phyloP scores from a whole-genome alignment of 805 yeast species.

The Myxozyma sirexii region DNA sequence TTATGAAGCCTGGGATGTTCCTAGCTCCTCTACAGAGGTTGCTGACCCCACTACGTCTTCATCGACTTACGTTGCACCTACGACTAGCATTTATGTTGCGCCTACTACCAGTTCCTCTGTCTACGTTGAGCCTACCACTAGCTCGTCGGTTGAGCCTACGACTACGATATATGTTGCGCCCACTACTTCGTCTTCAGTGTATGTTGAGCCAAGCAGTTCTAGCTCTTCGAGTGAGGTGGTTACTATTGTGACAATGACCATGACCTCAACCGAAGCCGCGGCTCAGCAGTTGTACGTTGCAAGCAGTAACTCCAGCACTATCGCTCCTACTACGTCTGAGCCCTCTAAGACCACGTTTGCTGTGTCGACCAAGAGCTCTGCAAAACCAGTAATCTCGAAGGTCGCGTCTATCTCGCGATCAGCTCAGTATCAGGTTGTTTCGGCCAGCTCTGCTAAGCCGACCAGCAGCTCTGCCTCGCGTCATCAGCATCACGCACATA shows the following conservation, averaged over 20 bases:
- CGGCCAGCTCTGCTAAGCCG: neutral
- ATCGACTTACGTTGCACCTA: constrained; percentile 10
- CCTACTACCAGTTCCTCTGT: constrained; percentile 12
- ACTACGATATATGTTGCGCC: constrained; percentile 1
- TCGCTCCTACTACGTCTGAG: neutral
- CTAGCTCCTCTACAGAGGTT: neutral
- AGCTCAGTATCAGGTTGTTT: constrained; percentile 8
- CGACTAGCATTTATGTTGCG: constrained; percentile 15
- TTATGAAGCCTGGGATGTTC: neutral
- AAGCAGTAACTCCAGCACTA: neutral
- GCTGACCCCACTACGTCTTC: constrained; percentile 10
- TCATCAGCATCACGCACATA: constrained; percentile 9
- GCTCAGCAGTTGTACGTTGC: constrained; percentile 1
- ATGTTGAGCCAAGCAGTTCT: constrained; percentile 17
- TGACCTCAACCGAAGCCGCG: neutral
- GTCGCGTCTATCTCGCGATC: constrained; percentile 9
- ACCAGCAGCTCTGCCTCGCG: constrained; percentile 10
- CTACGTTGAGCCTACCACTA: neutral
- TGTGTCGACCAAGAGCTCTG: neutral
- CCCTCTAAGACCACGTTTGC: constrained; percentile 1
- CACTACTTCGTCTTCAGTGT: neutral
- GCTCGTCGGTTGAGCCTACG: neutral
- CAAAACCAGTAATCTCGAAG: neutral
- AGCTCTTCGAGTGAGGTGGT: neutral
- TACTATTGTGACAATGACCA: constrained; percentile 1